A percentile compares a stretch with the other conserved stretches of the same genome.
These are phyloP conservation scores for Penicillium tannophilum DNA, from an alignment of 495 filamentous ascomycete genomes.

Conservation along the genomic window DNA sequence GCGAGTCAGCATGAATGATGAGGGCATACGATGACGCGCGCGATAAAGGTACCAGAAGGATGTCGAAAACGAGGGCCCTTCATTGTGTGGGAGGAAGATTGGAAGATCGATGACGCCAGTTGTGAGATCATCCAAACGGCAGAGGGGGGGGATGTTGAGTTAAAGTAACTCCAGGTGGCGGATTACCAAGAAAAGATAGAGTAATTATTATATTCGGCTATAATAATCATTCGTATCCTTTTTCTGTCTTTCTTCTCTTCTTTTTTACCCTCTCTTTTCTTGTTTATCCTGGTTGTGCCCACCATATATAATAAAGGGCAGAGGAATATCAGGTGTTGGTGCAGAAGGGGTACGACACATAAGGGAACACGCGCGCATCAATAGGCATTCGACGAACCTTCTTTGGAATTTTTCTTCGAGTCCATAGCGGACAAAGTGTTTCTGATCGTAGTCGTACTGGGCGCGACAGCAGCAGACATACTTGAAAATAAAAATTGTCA, in stretches of 20 bases:
- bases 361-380: conserved; percentile 7
- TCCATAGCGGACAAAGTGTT: conserved; percentile 51
- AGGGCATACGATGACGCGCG: conserved; percentile 21
- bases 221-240: conserved; percentile 5
- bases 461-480: conserved; percentile 54
- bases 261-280: conserved; percentile 5
- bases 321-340: neutral
- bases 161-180: conserved; percentile 39
- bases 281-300: neutral
- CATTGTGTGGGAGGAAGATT: conserved; percentile 29
- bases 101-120: conserved; percentile 44
- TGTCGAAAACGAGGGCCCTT: conserved; percentile 24
- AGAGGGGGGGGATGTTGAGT: conserved; percentile 26
- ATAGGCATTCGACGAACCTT: conserved; percentile 24
- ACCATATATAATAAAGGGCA: neutral
- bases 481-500: conserved; percentile 2
- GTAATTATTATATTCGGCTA: conserved; percentile 13
- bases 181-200: conserved; percentile 39
- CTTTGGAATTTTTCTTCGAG: conserved; percentile 51
- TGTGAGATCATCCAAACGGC: conserved; percentile 52
- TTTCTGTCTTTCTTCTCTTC: conserved; percentile 10
- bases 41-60: conserved; percentile 28
- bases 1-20: conserved; percentile 30
- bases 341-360: conserved; percentile 13
- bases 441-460: conserved; percentile 40